phyloP scores from a whole-genome alignment of 495 filamentous ascomycete species.

The Aspergillus hancockii region DNA sequence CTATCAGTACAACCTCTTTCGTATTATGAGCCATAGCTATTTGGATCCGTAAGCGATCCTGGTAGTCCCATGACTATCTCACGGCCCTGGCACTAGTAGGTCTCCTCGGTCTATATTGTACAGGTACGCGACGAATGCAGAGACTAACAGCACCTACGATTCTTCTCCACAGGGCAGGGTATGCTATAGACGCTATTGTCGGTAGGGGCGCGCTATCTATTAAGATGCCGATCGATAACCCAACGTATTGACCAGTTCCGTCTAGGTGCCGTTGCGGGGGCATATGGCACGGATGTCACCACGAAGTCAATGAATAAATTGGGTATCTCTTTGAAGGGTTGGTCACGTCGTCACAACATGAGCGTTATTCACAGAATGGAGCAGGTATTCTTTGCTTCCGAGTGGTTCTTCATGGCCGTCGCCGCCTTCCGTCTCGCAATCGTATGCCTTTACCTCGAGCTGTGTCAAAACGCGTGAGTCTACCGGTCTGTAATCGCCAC shows the following conservation, averaged over 20 bases:
- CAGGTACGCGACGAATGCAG: not conserved
- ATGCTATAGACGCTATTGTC: conserved; percentile 8
- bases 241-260: not conserved
- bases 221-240: too few relatives aligned
- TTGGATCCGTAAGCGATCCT: conserved; percentile 4
- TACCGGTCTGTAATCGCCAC: conserved; percentile 11
- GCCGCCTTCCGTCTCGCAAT: conserved; percentile 19
- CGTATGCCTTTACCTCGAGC: conserved; percentile 13
- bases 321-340: conserved; percentile 17
- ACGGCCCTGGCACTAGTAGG: conserved; percentile 12
- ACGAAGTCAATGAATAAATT: conserved; percentile 8
- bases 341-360: not conserved
- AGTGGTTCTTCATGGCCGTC: conserved; percentile 21
- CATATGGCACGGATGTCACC: conserved; percentile 13
- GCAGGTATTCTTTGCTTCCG: conserved; percentile 19
- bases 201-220: not conserved
- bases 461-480: conserved; percentile 12
- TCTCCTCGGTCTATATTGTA: not conserved
- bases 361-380: not conserved
- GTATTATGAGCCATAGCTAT: conserved; percentile 6
- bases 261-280: not conserved
- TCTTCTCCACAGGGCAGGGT: too few relatives aligned
- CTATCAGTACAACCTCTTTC: conserved; percentile 6
- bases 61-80: conserved; percentile 16
- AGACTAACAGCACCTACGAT: too few relatives aligned